Evolutionary conservation across 495 filamentous ascomycete genomes (phyloP), one percentile per base, ranked within the genome.

Genomic region (Penicillium paradoxum): DNA sequence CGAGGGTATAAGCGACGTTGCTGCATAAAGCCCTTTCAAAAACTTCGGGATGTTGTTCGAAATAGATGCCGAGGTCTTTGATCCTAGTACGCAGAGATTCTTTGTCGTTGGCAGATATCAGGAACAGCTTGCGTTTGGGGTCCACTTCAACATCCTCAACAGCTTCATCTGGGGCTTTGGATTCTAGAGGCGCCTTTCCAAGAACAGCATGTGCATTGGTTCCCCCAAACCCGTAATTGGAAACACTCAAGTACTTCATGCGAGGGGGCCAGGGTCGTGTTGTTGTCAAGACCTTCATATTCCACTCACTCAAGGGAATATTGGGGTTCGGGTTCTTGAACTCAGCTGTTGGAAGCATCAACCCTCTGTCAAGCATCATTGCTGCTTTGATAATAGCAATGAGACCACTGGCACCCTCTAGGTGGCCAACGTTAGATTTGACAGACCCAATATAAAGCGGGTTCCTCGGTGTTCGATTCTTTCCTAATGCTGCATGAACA

Each of bases 171-270:
- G 47, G 47, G 1, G 40, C 34, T 29, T 43, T 42, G 1, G 48
- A 37, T 27, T 54, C 54, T 13, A 54, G 32, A 17, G 62, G 62
- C 1, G 62, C 55, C 27, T 57, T 62, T 41, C 54, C 55, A 14
- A 84, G 29, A 33, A 87, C 80, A 8, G 70, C 81, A 54, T 84
- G 81, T 4, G 79, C 73, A 55, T 86, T 86, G 6, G 79, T 73
- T 19, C 84, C 84, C 34, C 84, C 82, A 51, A 83, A 84, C 0
- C 84, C 83, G 46, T 87, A 86, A 4, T 77, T 81, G 54, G 84
- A 87, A 11, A 88, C 76, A 47, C 68, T 51, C 21, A 48, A 9
- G 34, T 62, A 42, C 57, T 69, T 61, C 62, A 70, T 57, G 58
- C 75, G 71, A 42, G 54, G 25, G 49, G 62, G 62, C 49, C 56